Percentiles rank a stretch among this genome's conserved stretches.
Conservation (phyloP, 345 rosid genomes). For the Xanthoceras sorbifolium region DNA sequence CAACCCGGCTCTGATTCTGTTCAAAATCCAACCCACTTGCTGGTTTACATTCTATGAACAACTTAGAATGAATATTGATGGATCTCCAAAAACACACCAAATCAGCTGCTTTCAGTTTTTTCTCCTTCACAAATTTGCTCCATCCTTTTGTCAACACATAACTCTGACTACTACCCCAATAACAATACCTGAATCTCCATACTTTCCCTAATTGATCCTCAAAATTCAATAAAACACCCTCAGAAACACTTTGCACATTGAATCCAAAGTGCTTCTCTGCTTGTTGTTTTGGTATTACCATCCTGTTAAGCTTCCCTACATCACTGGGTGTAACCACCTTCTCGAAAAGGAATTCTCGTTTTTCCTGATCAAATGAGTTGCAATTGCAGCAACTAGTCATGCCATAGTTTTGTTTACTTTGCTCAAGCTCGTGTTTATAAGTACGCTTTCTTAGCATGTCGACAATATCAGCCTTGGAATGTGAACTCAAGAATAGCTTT, state of each 20-base stretch:
- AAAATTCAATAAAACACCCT: slow-evolving; percentile 42
- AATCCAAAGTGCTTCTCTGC: slow-evolving; percentile 59
- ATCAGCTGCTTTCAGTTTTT: slow-evolving; percentile 53
- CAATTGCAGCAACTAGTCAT: too few species aligned
- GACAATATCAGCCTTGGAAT: slow-evolving; percentile 61
- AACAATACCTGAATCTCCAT: slow-evolving; percentile 61
- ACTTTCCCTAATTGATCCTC: slow-evolving; percentile 48
- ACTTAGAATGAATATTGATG: slow-evolving; percentile 29
- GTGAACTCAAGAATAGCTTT: slow-evolving; percentile 40
- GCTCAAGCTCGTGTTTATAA: slow-evolving; percentile 52
- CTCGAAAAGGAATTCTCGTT: slow-evolving; percentile 45
- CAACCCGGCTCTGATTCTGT: not conserved
- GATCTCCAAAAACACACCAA: slow-evolving; percentile 44
- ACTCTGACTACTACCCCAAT: slow-evolving; percentile 71
- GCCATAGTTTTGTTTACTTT: slow-evolving; percentile 36
- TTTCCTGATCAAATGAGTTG: too few species aligned
- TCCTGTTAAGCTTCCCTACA: slow-evolving; percentile 58
- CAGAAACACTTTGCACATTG: slow-evolving; percentile 23
- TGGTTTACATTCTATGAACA: slow-evolving; percentile 35
- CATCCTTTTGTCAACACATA: slow-evolving; percentile 65
- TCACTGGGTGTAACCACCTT: slow-evolving; percentile 62
- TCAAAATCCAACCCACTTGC: slow-evolving; percentile 1
- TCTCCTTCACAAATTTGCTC: slow-evolving; percentile 64
- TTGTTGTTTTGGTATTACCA: slow-evolving; percentile 61
- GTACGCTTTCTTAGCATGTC: slow-evolving; percentile 66